Evolutionary conservation across 1,284 basidiomycete genomes (phyloP), one percentile per base, ranked within the genome.

Genomic region (Afroboletus lepidellus): DNA sequence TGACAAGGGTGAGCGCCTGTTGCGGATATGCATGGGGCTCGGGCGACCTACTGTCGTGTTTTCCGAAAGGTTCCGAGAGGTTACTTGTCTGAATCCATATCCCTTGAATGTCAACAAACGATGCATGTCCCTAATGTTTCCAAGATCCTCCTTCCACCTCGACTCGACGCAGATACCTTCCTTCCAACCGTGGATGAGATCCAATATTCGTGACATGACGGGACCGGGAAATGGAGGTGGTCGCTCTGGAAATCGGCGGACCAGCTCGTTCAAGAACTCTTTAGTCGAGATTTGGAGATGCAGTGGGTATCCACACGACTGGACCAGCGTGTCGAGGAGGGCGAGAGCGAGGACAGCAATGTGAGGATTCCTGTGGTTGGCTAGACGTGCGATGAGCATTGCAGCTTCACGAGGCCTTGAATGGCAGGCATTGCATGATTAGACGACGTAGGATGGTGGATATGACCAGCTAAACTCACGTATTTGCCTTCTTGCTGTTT

Each of bases 251-350:
- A 99, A 99, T 55, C 96, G 83, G 41, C 95, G 87, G 24, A 99
- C 97, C 64, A 99, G 89, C 71, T 98, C 96, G 72, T 99, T 99
- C 20, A 99, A 79, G 66, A 99, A 99, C 69, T 98, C 97, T 69
- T 99, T 99, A 23, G 97, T 99, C n/a, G 91, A 81, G 61, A 99
- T 91, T 71, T 99, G 96, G 23, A 99, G 86, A 66, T 99, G 96
- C 56, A 99, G 90, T 0, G 95, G 87, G 72, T 99, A 99, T 63
- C 96, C 96, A 68, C 95, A 98, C 45, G 92, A 88, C 69, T 95
- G 92, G 48, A 98, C 91, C 46, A 99, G 85, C 13, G 93, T 94
- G 69, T 98, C 94, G 57, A 99, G 85, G 4, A 98, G 79, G 5
- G 87, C 76, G 30, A 92, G 80, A 1, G 90, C 85, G 33, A 97